These are phyloP conservation scores for Astrothelium macrocarpum DNA, from an alignment of 495 filamentous ascomycete species.

Conservation along the genomic window DNA sequence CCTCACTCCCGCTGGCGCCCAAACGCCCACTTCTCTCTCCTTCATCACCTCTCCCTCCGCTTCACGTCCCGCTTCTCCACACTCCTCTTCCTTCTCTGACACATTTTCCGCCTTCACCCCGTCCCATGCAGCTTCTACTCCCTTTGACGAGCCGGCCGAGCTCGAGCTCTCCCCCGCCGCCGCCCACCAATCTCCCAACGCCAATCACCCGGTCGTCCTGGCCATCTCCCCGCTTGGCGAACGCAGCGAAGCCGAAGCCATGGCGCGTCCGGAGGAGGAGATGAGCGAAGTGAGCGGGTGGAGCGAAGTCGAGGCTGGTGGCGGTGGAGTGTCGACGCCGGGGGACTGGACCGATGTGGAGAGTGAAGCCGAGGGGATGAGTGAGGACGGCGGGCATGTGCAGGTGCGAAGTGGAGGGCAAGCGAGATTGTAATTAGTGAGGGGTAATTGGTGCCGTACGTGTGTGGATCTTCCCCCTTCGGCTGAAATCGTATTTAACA, in stretches of 20 bases:
- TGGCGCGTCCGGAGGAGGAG: background rate
- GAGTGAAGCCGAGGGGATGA: background rate
- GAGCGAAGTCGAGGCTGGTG: slow-evolving; percentile 8
- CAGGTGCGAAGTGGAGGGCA: background rate
- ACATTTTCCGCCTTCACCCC: background rate
- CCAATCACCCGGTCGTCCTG: background rate
- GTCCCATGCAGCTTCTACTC: background rate
- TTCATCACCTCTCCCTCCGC: background rate
- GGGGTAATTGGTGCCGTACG: too few species aligned
- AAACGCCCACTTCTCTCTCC: background rate
- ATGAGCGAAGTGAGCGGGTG: background rate
- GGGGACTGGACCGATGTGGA: background rate
- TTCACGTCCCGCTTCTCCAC: background rate
- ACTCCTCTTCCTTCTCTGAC: background rate
- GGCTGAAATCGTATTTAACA: background rate
- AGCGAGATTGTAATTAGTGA: background rate
- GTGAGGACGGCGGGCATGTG: background rate
- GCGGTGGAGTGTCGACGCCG: slow-evolving; percentile 5
- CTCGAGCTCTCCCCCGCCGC: background rate
- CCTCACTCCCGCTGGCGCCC: background rate
- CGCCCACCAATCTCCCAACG: background rate
- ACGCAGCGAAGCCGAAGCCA: background rate
- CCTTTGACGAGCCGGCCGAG: background rate
- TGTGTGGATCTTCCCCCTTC: background rate
- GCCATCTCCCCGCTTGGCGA: background rate